These are phyloP conservation scores for Gnomoniopsis sp. DNA, from an alignment of 2,329 filamentous ascomycete species.

Conservation along the genomic window DNA sequence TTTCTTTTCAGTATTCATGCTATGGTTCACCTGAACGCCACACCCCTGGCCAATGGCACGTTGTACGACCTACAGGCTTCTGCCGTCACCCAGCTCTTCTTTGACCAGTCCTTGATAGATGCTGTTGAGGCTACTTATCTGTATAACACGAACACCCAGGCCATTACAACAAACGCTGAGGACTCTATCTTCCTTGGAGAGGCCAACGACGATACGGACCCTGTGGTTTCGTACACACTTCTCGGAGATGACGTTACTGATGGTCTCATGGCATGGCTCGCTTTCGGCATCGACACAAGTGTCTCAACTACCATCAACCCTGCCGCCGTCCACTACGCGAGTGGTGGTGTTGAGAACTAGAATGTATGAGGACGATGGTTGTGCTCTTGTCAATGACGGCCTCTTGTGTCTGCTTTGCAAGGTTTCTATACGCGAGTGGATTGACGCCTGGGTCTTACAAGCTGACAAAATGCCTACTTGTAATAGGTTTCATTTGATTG, in stretches of 20 bases:
- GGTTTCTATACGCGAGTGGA: no score
- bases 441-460: no score
- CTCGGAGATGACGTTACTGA: conserved; percentile 23
- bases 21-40: conserved; percentile 32
- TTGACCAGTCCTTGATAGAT: conserved; percentile 25
- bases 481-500: no score
- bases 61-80: conserved; percentile 33
- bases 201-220: conserved; percentile 24
- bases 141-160: conserved; percentile 25
- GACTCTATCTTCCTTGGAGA: conserved; percentile 24
- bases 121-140: conserved; percentile 20
- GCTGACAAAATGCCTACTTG: no score
- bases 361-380: no score
- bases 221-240: conserved; percentile 25
- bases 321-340: no score
- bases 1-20: conserved; percentile 10
- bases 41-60: neutral
- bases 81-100: conserved; percentile 28
- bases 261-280: conserved; percentile 27
- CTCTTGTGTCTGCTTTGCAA: no score
- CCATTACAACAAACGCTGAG: conserved; percentile 23
- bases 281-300: conserved; percentile 16
- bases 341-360: no score
- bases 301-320: no score
- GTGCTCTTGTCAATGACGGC: no score